phyloP scores from a whole-genome alignment of 2,329 filamentous ascomycete genomes.

The Fusarium sambucinum region DNA sequence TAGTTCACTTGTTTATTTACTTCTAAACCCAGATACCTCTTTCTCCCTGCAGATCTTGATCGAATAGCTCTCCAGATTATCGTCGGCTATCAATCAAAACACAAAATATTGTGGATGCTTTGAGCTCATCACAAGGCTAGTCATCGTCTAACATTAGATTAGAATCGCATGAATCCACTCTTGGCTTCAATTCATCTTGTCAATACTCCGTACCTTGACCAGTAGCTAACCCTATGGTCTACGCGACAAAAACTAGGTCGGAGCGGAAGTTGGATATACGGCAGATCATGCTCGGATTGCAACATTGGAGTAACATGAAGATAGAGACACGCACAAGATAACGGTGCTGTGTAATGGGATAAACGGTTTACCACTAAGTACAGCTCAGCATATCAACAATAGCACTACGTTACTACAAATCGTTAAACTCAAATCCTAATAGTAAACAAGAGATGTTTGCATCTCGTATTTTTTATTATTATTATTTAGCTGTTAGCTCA shows the following conservation, averaged over 20 bases:
- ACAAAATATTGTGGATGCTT: conserved; percentile 18
- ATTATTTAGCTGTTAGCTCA: conserved; percentile 1
- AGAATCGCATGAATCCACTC: conserved; percentile 16
- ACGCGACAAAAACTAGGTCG: background rate
- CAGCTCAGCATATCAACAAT: background rate
- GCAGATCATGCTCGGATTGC: background rate
- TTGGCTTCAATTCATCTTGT: conserved; percentile 2
- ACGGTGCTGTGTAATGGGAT: background rate
- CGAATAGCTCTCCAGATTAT: conserved; percentile 23
- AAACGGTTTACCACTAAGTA: background rate
- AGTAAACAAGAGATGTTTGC: conserved; percentile 6
- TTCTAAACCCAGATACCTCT: background rate
- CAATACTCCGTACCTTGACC: background rate
- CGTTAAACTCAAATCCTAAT: background rate
- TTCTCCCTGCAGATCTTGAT: conserved; percentile 18
- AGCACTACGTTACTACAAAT: background rate
- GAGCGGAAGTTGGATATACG: background rate
- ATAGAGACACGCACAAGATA: background rate
- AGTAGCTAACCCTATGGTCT: background rate
- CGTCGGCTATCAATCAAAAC: conserved; percentile 26
- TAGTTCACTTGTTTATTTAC: conserved; percentile 12
- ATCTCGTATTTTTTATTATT: conserved; percentile 1
- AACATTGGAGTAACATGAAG: background rate
- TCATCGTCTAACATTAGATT: conserved; percentile 5
- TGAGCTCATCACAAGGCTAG: conserved; percentile 20